Base-by-base conservation (phyloP, 2,329 filamentous ascomycete species). In the Epichloe festucae region DNA sequence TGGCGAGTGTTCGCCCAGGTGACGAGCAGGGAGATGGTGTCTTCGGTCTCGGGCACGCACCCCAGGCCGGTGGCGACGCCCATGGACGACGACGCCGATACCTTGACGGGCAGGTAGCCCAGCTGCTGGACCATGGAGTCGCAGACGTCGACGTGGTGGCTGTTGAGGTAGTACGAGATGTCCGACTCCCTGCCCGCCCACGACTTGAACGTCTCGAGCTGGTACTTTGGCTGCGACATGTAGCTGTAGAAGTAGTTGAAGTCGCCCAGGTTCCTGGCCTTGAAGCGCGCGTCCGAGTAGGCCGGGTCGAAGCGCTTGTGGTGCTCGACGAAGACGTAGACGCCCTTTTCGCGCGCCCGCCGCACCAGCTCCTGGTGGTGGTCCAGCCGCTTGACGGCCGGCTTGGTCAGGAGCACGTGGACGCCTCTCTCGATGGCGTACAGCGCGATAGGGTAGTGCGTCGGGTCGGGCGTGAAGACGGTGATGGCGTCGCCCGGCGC, bases 211-310 rank as follows among this genome's bases (percentile, higher is more conserved):
- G 89, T 95, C 74, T 94, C 87, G 46, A 95, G 79, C 71, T 95
- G 89, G 48, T 78, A 88, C 72, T 94, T 95, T 54, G 85, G 87
- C 74, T 95, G 89, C 48, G 83, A 88, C 89, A 95, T 95, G 78
- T 96, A 96, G 60, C 81, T 85, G 77, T 95, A 96, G 67, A 95
- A 96, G 76, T 96, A 96, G 75, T 95, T 95, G 81, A 96, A 96
- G 70, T 95, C 89, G 57, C 90, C 90, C 7, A 96, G 74, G 50
- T 75, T 81, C 63, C 80, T 72, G 14, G 88, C 87, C 60, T 85
- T 82, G 71, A 84, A 84, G 48, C 84, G 80, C 14, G 91, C 91
- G 67, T 96, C 90, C 14, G 87, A 81, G 72, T 96, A 96, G 21
- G 89, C 89, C 2, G 90, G 90, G 67, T 96, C 90, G 71, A 84